Evolutionary conservation across 495 filamentous ascomycete species (phyloP), one percentile per base, ranked within the genome.

Genomic region (Penicillium canescens): DNA sequence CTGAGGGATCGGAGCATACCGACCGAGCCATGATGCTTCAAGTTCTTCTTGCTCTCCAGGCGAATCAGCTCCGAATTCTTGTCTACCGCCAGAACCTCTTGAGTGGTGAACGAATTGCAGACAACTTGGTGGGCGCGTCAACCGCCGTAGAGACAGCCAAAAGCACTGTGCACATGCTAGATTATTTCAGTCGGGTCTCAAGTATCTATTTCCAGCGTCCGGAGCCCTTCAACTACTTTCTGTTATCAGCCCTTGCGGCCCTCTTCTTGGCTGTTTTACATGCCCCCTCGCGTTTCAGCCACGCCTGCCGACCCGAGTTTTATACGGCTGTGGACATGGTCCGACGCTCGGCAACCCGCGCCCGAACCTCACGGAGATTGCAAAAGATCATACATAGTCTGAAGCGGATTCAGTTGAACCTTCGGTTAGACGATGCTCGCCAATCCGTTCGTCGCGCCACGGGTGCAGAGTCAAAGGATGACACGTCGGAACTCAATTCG

Each of bases 201-300:
- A 80, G 88, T 46, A 79, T 92, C 11, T 95, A 93, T 72, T 82
- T 84, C 16, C 81, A 82, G 33, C 82, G 87, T 18, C 89, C 92
- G 57, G 83, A 91, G 18, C 86, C 86, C 56, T 92, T 92, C 73
- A 89, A 95, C 63, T 90, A 92, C 63, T 95, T 95, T 57, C 74
- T 95, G 23, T 82, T 90, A 10, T 88, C 87, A 1, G 85, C 89
- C 0, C 78, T 95, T 11, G 86, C 89, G 0, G 89, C 91, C 0
- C 69, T 95, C 2, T 91, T 92, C 59, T 79, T 95, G 0, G 89
- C 89, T 0, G 87, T 89, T 0, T 79, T 85, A 6, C 90, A 95
- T 65, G 88, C 89, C 0, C 89, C 90, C 0, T 73, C 84, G 3
- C 79, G 83, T 38, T 95, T 92, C 66, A 86, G 82, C 52, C 73